Conservation (phyloP, 2,329 filamentous ascomycete species). For the Pseudonectria buxi region DNA sequence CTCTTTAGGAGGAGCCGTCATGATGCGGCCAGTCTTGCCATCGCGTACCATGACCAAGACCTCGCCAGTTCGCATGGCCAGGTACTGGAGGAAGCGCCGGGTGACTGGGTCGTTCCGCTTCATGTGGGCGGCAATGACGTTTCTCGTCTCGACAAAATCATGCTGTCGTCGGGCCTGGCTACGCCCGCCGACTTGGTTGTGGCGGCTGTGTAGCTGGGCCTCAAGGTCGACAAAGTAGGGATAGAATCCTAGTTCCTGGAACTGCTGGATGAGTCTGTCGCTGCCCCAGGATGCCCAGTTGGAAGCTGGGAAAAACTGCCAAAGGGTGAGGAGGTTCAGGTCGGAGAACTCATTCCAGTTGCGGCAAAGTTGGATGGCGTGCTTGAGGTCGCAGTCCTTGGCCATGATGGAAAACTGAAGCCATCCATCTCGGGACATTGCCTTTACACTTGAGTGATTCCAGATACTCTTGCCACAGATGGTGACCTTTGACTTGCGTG, state of each 20-base stretch:
- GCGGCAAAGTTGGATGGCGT: slow-evolving; percentile 23
- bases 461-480: slow-evolving; percentile 24
- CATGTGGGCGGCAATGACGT: slow-evolving; percentile 23
- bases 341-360: slow-evolving; percentile 25
- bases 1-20: slow-evolving; percentile 19
- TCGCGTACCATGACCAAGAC: slow-evolving; percentile 22
- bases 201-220: slow-evolving; percentile 10
- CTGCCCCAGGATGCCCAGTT: slow-evolving; percentile 20
- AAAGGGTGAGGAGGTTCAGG: slow-evolving; percentile 17
- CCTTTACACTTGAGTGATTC: slow-evolving; percentile 22
- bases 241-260: slow-evolving; percentile 21
- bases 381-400: slow-evolving; percentile 22
- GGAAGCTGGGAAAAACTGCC: slow-evolving; percentile 23
- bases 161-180: slow-evolving; percentile 16
- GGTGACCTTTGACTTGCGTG: slow-evolving; percentile 13
- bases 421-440: slow-evolving; percentile 26
- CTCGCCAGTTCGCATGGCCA: slow-evolving; percentile 20
- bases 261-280: slow-evolving; percentile 17
- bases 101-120: slow-evolving; percentile 23
- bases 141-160: slow-evolving; percentile 21
- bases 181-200: slow-evolving; percentile 14
- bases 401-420: slow-evolving; percentile 25
- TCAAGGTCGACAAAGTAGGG: slow-evolving; percentile 22
- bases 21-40: slow-evolving; percentile 23
- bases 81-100: slow-evolving; percentile 22